Evolutionary conservation across 2,329 filamentous ascomycete genomes (phyloP).

Genomic region (Alternaria novae-zelandiae): DNA sequence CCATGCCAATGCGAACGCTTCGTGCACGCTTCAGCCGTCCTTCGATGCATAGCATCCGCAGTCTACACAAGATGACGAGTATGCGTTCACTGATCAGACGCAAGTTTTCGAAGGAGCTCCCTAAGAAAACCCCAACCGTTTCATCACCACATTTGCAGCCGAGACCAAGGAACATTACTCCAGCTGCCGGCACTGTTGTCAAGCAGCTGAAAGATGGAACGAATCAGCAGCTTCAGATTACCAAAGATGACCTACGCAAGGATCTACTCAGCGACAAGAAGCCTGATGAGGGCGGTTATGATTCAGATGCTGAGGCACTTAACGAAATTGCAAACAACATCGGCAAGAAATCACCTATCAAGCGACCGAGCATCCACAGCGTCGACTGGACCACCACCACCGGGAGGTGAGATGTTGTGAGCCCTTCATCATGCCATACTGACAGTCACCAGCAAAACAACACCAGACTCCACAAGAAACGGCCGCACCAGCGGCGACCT

Average conservation of each 20-base stretch:
- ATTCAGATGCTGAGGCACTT: conserved; percentile 46
- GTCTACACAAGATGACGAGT: conserved; percentile 45
- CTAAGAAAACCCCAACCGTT: conserved; percentile 18
- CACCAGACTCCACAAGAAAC: conserved; percentile 31
- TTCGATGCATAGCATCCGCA: conserved; percentile 41
- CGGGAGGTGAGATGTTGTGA: conserved; percentile 26
- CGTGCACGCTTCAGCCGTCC: conserved; percentile 32
- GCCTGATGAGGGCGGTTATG: conserved; percentile 45
- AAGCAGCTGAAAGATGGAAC: conserved; percentile 26
- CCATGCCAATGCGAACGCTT: conserved; percentile 19
- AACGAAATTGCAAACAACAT: conserved; percentile 41
- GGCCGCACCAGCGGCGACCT: conserved; percentile 12
- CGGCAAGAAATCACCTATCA: conserved; percentile 37
- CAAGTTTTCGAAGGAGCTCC: conserved; percentile 39
- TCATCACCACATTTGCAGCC: conserved; percentile 3
- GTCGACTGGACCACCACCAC: conserved; percentile 43
- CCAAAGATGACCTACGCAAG: conserved; percentile 40
- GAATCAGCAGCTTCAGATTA: conserved; percentile 37
- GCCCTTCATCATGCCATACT: background rate
- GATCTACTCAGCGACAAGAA: conserved; percentile 41
- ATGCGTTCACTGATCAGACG: conserved; percentile 42
- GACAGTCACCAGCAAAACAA: conserved; percentile 31
- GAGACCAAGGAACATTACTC: conserved; percentile 9
- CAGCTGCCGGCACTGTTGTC: conserved; percentile 31
- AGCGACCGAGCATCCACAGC: conserved; percentile 44